These are phyloP conservation scores for Anacardium occidentale DNA, from an alignment of 345 rosid genomes.

Conservation along the genomic window DNA sequence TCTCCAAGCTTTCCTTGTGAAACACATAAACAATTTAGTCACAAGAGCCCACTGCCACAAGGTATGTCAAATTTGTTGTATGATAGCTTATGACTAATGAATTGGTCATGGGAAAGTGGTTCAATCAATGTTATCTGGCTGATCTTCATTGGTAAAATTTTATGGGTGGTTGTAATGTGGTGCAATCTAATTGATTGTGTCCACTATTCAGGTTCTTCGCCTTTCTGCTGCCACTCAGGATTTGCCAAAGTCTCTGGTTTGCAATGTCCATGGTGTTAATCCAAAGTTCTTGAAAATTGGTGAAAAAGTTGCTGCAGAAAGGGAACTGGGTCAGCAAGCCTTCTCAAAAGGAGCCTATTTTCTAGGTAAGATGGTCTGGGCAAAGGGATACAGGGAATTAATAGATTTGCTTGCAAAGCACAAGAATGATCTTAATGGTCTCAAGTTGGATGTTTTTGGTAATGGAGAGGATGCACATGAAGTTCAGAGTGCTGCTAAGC, in stretches of 20 bases:
- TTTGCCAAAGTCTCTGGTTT: constrained; percentile 78
- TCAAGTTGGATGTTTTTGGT: constrained; percentile 90
- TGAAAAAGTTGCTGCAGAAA: constrained; percentile 75
- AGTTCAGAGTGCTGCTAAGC: constrained; percentile 71
- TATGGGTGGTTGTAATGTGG: not conserved
- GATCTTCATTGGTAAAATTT: not conserved
- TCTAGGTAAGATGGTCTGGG: constrained; percentile 99
- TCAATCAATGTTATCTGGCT: not conserved
- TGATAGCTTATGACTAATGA: not conserved
- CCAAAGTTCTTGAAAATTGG: constrained; percentile 93
- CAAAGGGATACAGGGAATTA: constrained; percentile 94
- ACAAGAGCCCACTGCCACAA: constrained; percentile 87
- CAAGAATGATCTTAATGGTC: constrained; percentile 73
- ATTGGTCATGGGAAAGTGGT: not conserved
- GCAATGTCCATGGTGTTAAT: constrained; percentile 97
- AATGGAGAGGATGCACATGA: constrained; percentile 94
- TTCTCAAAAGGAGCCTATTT: constrained; percentile 97
- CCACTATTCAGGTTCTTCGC: constrained; percentile 72
- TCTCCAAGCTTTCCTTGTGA: constrained; percentile 88
- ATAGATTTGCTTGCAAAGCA: constrained; percentile 80
- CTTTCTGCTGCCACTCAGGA: constrained; percentile 98
- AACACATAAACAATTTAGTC: constrained; percentile 91
- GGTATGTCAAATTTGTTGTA: constrained; percentile 39
- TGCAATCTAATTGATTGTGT: not conserved
- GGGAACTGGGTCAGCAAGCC: constrained; percentile 85